Percentiles rank a stretch among this genome's conserved stretches.
These are phyloP conservation scores for Psilocybe tampanensis DNA, from an alignment of 768 basidiomycete species.

Conservation along the genomic window DNA sequence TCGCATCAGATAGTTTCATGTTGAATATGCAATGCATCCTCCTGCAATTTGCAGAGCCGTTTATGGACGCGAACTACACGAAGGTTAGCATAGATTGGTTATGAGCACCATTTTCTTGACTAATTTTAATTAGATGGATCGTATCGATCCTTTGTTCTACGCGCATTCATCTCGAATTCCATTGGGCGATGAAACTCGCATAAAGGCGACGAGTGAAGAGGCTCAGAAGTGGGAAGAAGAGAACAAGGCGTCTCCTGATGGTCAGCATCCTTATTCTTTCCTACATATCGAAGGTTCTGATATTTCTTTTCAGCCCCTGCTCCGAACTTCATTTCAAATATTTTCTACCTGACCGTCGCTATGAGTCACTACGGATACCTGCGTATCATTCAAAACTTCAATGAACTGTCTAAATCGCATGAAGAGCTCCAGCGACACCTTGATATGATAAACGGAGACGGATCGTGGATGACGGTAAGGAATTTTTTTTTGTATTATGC, in stretches of 20 bases:
- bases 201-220: slow-evolving; percentile 91
- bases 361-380: slow-evolving; percentile 90
- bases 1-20: slow-evolving; percentile 92
- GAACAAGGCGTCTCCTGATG: slow-evolving; percentile 40
- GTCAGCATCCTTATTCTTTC: slow-evolving; percentile 32
- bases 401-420: slow-evolving; percentile 71
- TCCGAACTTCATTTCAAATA: slow-evolving; percentile 93
- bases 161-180: slow-evolving; percentile 72
- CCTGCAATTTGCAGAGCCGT: slow-evolving; percentile 87
- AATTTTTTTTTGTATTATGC: background rate
- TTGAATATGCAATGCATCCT: slow-evolving; percentile 85
- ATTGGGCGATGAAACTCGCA: slow-evolving; percentile 87
- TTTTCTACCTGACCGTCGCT: slow-evolving; percentile 88
- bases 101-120: background rate
- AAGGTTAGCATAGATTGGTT: slow-evolving; percentile 55
- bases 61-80: slow-evolving; percentile 88
- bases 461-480: slow-evolving; percentile 82
- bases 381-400: slow-evolving; percentile 76
- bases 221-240: slow-evolving; percentile 70
- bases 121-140: slow-evolving; percentile 66
- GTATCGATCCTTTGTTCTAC: slow-evolving; percentile 85
- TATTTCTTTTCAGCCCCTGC: slow-evolving; percentile 43
- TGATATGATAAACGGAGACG: slow-evolving; percentile 74
- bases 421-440: slow-evolving; percentile 79
- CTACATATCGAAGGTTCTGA: background rate